These are phyloP conservation scores for Cryomyces minteri DNA, from an alignment of 495 filamentous ascomycete genomes.

Conservation along the genomic window DNA sequence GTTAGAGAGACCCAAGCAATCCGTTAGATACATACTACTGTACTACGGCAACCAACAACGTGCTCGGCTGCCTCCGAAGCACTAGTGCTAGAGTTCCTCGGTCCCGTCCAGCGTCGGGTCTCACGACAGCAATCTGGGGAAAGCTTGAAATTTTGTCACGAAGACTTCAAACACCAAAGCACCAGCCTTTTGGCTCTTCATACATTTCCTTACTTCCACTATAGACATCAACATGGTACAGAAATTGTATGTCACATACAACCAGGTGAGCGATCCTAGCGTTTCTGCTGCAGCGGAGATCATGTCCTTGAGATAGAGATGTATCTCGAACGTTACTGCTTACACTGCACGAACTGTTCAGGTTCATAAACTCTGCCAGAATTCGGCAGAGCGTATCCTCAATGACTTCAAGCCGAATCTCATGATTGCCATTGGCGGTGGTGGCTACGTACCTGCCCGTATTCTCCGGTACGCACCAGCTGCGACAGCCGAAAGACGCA, in stretches of 20 bases:
- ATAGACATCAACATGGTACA: conserved; percentile 45
- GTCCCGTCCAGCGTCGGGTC: too few species aligned
- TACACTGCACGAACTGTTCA: conserved; percentile 15
- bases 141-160: too few species aligned
- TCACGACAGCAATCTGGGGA: too few species aligned
- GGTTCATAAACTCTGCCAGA: conserved; percentile 95
- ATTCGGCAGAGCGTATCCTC: conserved; percentile 62
- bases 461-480: conserved; percentile 51
- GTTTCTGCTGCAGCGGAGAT: not conserved
- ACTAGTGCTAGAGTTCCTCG: too few species aligned
- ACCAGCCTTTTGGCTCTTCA: too few species aligned
- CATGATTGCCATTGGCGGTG: conserved; percentile 97
- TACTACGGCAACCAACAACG: too few species aligned
- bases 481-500: not conserved
- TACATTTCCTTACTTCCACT: too few species aligned
- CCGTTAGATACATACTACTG: too few species aligned
- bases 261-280: conserved; percentile 43
- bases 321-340: too few species aligned
- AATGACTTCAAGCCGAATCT: conserved; percentile 74
- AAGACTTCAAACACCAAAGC: too few species aligned
- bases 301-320: not conserved
- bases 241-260: conserved; percentile 90
- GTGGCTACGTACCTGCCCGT: conserved; percentile 90
- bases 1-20: too few species aligned
- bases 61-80: too few species aligned